Evolutionary conservation across 2,329 filamentous ascomycete genomes (phyloP).

Genomic region (Aspergillus spinulosporus): DNA sequence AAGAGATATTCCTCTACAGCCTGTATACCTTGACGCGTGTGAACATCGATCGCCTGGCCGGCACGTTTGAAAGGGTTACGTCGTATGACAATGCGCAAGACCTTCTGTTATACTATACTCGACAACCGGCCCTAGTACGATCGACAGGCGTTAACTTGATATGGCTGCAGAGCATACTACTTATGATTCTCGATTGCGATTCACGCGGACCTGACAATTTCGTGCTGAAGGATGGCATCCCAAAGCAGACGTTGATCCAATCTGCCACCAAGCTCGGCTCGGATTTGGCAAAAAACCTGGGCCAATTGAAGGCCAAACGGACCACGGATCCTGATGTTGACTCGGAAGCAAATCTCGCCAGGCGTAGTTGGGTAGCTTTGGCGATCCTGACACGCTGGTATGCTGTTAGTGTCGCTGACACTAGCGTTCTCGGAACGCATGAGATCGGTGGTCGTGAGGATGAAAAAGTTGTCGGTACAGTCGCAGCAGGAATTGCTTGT

Average conservation of each 20-base stretch:
- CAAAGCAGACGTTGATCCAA: constrained; percentile 44
- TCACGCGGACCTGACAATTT: constrained; percentile 45
- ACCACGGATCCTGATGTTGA: constrained; percentile 39
- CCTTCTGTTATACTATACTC: constrained; percentile 40
- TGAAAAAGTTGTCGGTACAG: constrained; percentile 38
- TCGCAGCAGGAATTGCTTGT: constrained; percentile 41
- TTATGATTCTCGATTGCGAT: constrained; percentile 48
- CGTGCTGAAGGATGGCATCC: constrained; percentile 41
- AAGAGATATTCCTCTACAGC: constrained; percentile 44
- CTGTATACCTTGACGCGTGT: constrained; percentile 44
- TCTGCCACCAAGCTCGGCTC: constrained; percentile 40
- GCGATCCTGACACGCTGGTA: constrained; percentile 45
- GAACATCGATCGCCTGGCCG: constrained; percentile 35
- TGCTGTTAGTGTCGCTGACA: constrained; percentile 43
- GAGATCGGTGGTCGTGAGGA: constrained; percentile 43
- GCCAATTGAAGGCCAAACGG: constrained; percentile 40
- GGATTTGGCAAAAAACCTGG: constrained; percentile 40
- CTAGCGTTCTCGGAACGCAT: constrained; percentile 38
- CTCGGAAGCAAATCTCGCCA: constrained; percentile 42
- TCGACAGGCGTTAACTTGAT: constrained; percentile 40
- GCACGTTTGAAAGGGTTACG: constrained; percentile 36
- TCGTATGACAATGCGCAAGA: constrained; percentile 45
- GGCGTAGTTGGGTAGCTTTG: constrained; percentile 44
- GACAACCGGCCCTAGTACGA: constrained; percentile 38
- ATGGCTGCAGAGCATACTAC: constrained; percentile 42